Base-by-base conservation (phyloP, 345 rosid genomes). In the Lenwebbia sp. region DNA sequence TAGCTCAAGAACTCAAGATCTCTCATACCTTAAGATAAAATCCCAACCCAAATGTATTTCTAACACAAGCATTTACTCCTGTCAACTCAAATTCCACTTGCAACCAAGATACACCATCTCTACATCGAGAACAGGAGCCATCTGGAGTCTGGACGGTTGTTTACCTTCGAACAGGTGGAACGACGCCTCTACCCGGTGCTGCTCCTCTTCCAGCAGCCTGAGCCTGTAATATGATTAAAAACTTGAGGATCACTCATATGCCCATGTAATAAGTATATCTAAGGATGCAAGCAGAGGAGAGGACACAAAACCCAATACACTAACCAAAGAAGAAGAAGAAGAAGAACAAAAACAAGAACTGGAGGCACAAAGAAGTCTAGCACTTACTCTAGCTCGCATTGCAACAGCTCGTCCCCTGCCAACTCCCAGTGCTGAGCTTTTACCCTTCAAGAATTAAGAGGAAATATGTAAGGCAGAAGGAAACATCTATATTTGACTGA, bases 361-460 rank as follows among this genome's bases (percentile, higher is more conserved):
- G 15, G 52, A 9, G 10, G 6, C 28, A 49, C 56, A 52, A 57
- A 40, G 13, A 37, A 70, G 78, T 70, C 47, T 37, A 70, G 78
- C 78, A 87, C 98, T 93, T 92, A 97, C 99, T 89, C 91, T 96
- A 88, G 93, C 98, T 81, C 98, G 93, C 98, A 95, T 95, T 15
- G 96, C 97, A 84, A 89, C 97, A 88, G 98, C 93, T 91, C 99
- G 94, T 49, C 98, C 99, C 88, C 99, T 92, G 84, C 99, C 99
- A 89, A 94, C 93, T 86, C 99, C 99, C 30, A 95, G 83, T 54
- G 98, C 93, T 54, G 99, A 90, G 89, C 98, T 91, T 92, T 94
- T 97, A 84, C 99, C 99, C 99, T 96, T 88, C 89, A 92, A 89
- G 87, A 90, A 82, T 83, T 85, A 58, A 76, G 49, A 25, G 26